Percentiles rank a stretch among this genome's conserved stretches.
Conservation (phyloP, 345 rosid genomes). For the Kandelia obovata region DNA sequence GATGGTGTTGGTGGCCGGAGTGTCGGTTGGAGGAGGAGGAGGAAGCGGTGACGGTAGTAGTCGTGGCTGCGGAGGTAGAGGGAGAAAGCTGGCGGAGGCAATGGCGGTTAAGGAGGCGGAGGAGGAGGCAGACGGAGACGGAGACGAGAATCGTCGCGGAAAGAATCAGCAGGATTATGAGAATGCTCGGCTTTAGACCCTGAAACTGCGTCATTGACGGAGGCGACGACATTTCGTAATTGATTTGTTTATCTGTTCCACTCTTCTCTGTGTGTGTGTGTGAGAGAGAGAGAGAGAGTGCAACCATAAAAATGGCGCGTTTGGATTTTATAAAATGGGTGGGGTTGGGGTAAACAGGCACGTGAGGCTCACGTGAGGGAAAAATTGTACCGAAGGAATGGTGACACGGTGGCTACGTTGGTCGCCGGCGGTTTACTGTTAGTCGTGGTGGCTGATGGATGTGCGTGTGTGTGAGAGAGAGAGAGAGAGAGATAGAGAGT, state of each 20-base stretch:
- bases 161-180: slow-evolving; percentile 59
- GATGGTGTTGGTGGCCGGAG: slow-evolving; percentile 3
- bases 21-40: slow-evolving; percentile 29
- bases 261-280: too few relatives aligned
- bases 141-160: slow-evolving; percentile 52
- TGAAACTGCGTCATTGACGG: slow-evolving; percentile 20
- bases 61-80: slow-evolving; percentile 17
- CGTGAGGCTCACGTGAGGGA: slow-evolving; percentile 2
- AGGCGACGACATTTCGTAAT: slow-evolving; percentile 8
- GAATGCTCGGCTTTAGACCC: slow-evolving; percentile 56
- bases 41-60: background rate
- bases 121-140: slow-evolving; percentile 63
- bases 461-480: background rate
- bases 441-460: background rate
- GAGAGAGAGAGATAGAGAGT: background rate
- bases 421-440: too few relatives aligned
- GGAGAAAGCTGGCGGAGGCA: slow-evolving; percentile 39
- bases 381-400: too few relatives aligned
- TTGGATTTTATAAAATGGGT: background rate
- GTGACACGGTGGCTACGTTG: too few relatives aligned
- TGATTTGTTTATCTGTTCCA: too few relatives aligned
- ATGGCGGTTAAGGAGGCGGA: slow-evolving; percentile 66
- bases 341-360: background rate
- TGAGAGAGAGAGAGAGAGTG: background rate
- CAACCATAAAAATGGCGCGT: background rate